Evolutionary conservation across 202 grass and related monocot genomes (phyloP), one percentile per base, ranked within the genome.

Genomic region (Tripidium arundinaceum): DNA sequence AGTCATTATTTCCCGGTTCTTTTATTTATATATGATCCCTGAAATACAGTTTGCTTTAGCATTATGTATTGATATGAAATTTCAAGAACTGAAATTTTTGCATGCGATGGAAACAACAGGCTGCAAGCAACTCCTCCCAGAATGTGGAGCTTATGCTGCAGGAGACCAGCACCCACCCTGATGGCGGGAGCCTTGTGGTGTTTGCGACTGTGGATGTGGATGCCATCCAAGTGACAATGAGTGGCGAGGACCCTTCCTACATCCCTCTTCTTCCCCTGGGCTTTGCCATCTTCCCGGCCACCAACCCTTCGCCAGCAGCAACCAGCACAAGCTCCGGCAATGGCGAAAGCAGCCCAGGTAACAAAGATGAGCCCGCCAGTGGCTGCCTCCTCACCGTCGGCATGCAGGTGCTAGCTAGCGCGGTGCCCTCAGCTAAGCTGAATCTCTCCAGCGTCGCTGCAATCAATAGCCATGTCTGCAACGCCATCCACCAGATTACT

Each of bases 131-230:
- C 84, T 98, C 95, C 14, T 93, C 95, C 14, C 95, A 98, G 79
- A 94, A 94, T 66, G 90, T 98, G 59, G 95, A 94, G 65, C 95
- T 98, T 52, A 90, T 98, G 82, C 85, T 98, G 79, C 95, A 98
- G 84, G 95, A 98, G 84, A 98, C 88, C 88, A 98, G 92, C 76
- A 94, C 84, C 38, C 95, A 98, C 78, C 76, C 86, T 49, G 41
- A 83, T 65, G 92, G 91, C 5, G 95, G 92, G 45, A 88, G 95
- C 79, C 82, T 98, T 0, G 88, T 98, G 15, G 88, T 98, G 68
- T 98, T 87, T 24, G 88, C 92, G 2, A 90, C 95, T 0, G 83
- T 98, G 15, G 95, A 94, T 28, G 90, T 98, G 3, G 92, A 94
- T 16, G 88, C 95, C n/a, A 91, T 98, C 62, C 92, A 98, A 84